Evolutionary conservation across 2,329 filamentous ascomycete genomes (phyloP).

Genomic region (Rutstroemia sydowiana): DNA sequence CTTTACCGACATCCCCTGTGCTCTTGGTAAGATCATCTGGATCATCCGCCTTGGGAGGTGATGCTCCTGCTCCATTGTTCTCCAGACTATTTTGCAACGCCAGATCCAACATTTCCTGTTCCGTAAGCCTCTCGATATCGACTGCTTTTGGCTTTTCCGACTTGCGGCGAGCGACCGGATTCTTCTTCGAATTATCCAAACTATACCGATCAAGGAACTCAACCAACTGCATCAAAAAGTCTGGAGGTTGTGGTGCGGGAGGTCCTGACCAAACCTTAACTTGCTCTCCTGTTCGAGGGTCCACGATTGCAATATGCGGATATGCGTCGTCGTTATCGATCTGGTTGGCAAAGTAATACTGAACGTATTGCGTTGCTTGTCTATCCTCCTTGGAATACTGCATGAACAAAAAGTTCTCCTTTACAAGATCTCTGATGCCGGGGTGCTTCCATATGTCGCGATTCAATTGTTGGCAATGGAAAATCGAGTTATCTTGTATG

Average conservation of each 20-base stretch:
- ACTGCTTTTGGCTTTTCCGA: conserved; percentile 60
- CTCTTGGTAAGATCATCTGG: conserved; percentile 82
- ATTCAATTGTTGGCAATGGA: conserved; percentile 90
- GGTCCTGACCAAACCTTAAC: conserved; percentile 92
- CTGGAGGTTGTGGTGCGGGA: conserved; percentile 65
- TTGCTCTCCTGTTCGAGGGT: conserved; percentile 91
- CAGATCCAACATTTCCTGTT: conserved; percentile 95
- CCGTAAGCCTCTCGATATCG: conserved; percentile 83
- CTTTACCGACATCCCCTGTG: conserved; percentile 42
- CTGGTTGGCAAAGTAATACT: conserved; percentile 80
- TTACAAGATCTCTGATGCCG: conserved; percentile 69
- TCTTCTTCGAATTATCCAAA: conserved; percentile 78
- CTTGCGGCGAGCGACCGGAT: conserved; percentile 78
- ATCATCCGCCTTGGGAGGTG: conserved; percentile 63
- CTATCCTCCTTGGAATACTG: conserved; percentile 86
- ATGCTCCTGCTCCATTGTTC: conserved; percentile 34
- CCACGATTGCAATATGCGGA: conserved; percentile 91
- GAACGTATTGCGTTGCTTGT: conserved; percentile 71
- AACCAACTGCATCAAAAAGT: conserved; percentile 85
- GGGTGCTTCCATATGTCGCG: conserved; percentile 92
- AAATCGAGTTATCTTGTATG: conserved; percentile 86
- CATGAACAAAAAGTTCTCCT: conserved; percentile 91
- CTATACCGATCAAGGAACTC: conserved; percentile 98
- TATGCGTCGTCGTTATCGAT: conserved; percentile 83
- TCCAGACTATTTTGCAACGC: conserved; percentile 83